phyloP scores from a whole-genome alignment of 176 grass and related monocot species.

The Triticum dicoccoides region DNA sequence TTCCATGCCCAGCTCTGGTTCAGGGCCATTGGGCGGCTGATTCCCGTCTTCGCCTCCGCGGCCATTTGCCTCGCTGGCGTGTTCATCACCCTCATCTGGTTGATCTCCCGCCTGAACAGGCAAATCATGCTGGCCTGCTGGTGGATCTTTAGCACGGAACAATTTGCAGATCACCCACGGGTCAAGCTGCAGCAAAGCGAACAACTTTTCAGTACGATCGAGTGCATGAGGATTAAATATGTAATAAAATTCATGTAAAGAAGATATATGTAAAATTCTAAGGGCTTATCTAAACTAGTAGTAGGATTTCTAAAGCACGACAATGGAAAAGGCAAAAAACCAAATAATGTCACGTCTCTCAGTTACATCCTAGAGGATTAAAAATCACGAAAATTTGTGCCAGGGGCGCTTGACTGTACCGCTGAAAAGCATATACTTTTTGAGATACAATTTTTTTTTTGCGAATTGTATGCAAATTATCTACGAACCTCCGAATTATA shows the following conservation, averaged over 20 bases:
- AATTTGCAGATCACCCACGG: slow-evolving; percentile 25
- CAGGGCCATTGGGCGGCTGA: neutral
- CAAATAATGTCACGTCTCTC: no score
- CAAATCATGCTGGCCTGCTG: neutral
- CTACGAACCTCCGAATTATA: neutral
- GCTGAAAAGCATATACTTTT: no score
- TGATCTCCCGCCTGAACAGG: neutral
- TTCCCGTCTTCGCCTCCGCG: neutral
- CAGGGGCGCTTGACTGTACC: no score
- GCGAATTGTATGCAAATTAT: neutral
- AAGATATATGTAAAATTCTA: no score
- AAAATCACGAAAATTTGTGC: neutral
- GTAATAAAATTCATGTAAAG: no score
- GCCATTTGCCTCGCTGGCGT: neutral
- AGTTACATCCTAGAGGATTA: neutral
- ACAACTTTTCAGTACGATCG: neutral
- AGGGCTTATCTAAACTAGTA: no score
- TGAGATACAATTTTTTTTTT: no score
- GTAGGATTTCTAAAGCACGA: no score
- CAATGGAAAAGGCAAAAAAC: no score
- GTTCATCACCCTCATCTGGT: neutral
- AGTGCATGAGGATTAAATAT: neutral
- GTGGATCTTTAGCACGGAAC: neutral
- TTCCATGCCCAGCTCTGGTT: neutral
- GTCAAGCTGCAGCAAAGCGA: slow-evolving; percentile 21